A percentile compares a stretch with the other conserved stretches of the same genome.
Conservation (phyloP, 768 basidiomycete species). For the Russula sp. region DNA sequence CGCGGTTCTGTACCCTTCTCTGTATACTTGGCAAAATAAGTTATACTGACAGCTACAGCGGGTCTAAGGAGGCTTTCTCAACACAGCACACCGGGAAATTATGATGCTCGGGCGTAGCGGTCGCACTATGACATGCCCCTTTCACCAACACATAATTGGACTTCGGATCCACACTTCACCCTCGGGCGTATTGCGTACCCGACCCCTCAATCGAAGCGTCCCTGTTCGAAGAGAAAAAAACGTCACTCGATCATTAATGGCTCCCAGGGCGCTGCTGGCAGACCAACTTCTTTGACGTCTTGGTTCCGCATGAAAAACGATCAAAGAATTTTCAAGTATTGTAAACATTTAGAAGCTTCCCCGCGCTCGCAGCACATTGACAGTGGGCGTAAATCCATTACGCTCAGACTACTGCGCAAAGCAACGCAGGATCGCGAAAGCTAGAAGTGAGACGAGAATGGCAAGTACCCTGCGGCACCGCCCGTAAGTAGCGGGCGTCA, state of each 20-base stretch:
- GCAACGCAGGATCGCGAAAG: not conserved
- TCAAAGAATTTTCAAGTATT: not conserved
- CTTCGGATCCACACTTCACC: slow-evolving; percentile 1
- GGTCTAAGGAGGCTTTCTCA: slow-evolving; percentile 7
- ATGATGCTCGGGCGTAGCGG: slow-evolving; percentile 11
- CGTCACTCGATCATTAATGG: slow-evolving; percentile 15
- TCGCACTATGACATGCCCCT: slow-evolving; percentile 1
- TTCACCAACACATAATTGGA: slow-evolving; percentile 5
- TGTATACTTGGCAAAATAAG: not conserved
- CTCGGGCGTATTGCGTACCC: slow-evolving; percentile 1
- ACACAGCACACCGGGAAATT: not conserved
- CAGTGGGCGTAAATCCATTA: slow-evolving; percentile 6
- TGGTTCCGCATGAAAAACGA: not conserved
- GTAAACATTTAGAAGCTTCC: not conserved
- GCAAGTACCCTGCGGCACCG: slow-evolving; percentile 16
- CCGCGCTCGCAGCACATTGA: not conserved
- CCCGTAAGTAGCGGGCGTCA: not conserved
- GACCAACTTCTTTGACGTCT: not conserved
- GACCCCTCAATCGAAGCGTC: slow-evolving; percentile 1
- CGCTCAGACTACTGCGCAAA: not conserved
- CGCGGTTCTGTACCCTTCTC: not conserved
- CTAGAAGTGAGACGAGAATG: slow-evolving; percentile 19
- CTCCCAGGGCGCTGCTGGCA: not conserved
- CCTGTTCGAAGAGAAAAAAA: slow-evolving; percentile 14
- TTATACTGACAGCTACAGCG: slow-evolving; percentile 1